These are phyloP conservation scores for Pseudogymnoascus verrucosus DNA, from an alignment of 2,329 filamentous ascomycete genomes.

Conservation along the genomic window DNA sequence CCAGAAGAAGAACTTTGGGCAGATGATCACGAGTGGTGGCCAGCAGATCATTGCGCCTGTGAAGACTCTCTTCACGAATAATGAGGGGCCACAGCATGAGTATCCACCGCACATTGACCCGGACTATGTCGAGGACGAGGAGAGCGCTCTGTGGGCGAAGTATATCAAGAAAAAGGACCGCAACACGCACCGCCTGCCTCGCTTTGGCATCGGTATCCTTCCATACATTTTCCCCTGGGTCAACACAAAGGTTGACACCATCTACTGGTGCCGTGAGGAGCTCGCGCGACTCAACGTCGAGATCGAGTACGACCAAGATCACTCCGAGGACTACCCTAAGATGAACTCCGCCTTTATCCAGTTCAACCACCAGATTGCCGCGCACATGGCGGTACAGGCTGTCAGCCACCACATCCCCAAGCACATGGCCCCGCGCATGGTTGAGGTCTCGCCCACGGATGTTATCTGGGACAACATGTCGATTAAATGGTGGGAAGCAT, in stretches of 20 bases:
- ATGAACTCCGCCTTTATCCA: slow-evolving; percentile 98
- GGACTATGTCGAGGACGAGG: slow-evolving; percentile 52
- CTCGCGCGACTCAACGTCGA: slow-evolving; percentile 82
- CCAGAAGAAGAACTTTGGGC: slow-evolving; percentile 7
- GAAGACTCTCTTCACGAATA: slow-evolving; percentile 9
- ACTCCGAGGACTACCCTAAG: slow-evolving; percentile 76
- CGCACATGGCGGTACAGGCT: slow-evolving; percentile 95
- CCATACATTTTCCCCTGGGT: slow-evolving; percentile 45
- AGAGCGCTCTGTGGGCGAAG: slow-evolving; percentile 68
- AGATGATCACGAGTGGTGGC: not conserved
- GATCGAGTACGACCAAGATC: slow-evolving; percentile 81
- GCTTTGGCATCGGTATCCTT: slow-evolving; percentile 37
- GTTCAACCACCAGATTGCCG: slow-evolving; percentile 95
- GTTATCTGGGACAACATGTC: slow-evolving; percentile 98
- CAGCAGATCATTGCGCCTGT: not conserved
- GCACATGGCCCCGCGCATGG: slow-evolving; percentile 83
- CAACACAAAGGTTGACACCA: slow-evolving; percentile 88
- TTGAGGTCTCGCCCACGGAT: slow-evolving; percentile 90
- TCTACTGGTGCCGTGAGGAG: slow-evolving; percentile 82
- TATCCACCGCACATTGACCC: slow-evolving; percentile 60
- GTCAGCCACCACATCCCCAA: slow-evolving; percentile 85
- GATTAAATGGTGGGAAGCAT: slow-evolving; percentile 87
- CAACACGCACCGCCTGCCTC: slow-evolving; percentile 71
- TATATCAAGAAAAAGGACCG: slow-evolving; percentile 77
- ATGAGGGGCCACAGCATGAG: slow-evolving; percentile 22